Conservation (phyloP, 441 rosid genomes). For the Arabidopsis lyrata region DNA sequence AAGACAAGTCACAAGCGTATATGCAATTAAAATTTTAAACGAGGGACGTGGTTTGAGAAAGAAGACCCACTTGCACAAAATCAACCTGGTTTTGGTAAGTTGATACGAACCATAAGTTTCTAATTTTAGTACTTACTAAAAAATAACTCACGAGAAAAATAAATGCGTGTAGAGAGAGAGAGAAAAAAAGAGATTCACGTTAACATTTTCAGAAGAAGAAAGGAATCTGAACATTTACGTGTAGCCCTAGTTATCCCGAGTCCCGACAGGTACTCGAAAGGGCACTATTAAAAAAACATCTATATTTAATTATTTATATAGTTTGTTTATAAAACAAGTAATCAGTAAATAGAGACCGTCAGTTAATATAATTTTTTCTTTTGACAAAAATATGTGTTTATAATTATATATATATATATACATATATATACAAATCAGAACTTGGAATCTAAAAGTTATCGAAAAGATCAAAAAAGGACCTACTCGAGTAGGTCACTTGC, state of each 20-base stretch:
- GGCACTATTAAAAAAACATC: slow-evolving; percentile 31
- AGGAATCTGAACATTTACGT: slow-evolving; percentile 42
- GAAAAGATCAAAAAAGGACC: slow-evolving; percentile 34
- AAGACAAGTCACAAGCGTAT: slow-evolving; percentile 12
- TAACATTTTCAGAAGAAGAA: slow-evolving; percentile 27
- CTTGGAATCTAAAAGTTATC: slow-evolving; percentile 45
- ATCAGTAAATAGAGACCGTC: slow-evolving; percentile 29
- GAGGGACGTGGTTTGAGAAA: slow-evolving; percentile 30
- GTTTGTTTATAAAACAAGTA: neutral
- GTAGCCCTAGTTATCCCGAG: slow-evolving; percentile 28
- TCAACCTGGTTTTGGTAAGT: slow-evolving; percentile 44
- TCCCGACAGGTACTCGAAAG: slow-evolving; percentile 42
- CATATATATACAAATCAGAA: slow-evolving; percentile 5
- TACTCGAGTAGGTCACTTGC: slow-evolving; percentile 30
- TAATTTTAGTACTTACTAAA: slow-evolving; percentile 42
- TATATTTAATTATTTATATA: neutral
- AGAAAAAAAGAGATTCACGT: slow-evolving; percentile 2
- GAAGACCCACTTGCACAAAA: slow-evolving; percentile 40
- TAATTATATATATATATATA: neutral
- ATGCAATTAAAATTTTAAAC: neutral
- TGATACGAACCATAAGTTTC: slow-evolving; percentile 42
- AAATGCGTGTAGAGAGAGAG: slow-evolving; percentile 23
- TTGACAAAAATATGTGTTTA: neutral
- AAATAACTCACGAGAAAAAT: slow-evolving; percentile 21
- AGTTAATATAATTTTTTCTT: neutral